Evolutionary conservation across 139 green algal species (phyloP), one percentile per base, ranked within the genome.

Genomic region (Mesotaenium endlicherianum): DNA sequence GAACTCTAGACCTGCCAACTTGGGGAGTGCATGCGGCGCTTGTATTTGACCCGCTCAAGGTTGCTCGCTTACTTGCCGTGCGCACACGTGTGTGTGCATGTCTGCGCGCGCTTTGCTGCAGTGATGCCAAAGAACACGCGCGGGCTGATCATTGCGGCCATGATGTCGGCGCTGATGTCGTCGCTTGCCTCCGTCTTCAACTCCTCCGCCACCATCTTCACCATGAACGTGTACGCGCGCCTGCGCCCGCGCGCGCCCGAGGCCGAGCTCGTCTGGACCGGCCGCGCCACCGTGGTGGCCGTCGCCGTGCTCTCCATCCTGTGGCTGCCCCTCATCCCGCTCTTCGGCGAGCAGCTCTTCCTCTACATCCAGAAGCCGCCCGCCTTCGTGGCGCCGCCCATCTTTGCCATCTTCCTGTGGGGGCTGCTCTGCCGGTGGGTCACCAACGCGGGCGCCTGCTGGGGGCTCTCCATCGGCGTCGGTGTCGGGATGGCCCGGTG

Each of bases 161-260:
- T 90, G 45, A 30, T 91, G 4, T 47, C 78, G 16, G 87, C 87
- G 3, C 80, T 91, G 59, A 91, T 91, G 87, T 79, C 43, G 34
- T 86, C 70, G 14, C 38, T 91, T 5, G 59, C 87, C 1, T 57
- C 79, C 16, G 69, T 91, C 3, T 90, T 91, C 87, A 91, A 91
- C 49, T 91, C 86, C 20, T 88, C 53, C 2, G 74, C 87, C 55
- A 89, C 87, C 2, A n/a, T 91, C 38, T 91, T 91, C 81, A 87
- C 87, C 4, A 67, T 84, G 44, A 89, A 91, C 59, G 75, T 91
- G 17, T 91, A 77, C 8, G 14, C 5, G 64, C 16, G 26, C 14
- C 8, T 31, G 4, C 30, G 41, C 30, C 81, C 82, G 30, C 36
- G 34, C 8, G 55, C 80, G 5, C 31, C 50, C 26, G 38, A 85